Evolutionary conservation across 495 filamentous ascomycete genomes (phyloP), one percentile per base, ranked within the genome.

Genomic region (Lichina pygmaea): DNA sequence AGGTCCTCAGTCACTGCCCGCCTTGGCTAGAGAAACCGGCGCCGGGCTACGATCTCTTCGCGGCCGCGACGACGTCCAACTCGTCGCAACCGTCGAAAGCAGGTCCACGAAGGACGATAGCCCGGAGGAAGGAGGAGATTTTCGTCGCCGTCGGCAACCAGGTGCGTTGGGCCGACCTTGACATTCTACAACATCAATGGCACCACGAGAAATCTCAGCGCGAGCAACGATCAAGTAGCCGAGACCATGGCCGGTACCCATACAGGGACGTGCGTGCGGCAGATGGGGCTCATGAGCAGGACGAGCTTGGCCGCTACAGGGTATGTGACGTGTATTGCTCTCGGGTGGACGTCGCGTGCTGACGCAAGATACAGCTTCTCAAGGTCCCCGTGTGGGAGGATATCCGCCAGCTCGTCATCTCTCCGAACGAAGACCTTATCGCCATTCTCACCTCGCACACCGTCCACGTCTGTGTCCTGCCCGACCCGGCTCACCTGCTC

Each of bases 361-460:
- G 24, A 40, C 7, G 15, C 15, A 47, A 16, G 46, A 36, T 52
- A 34, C 50, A 85, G 77, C 65, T 72, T 32, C 68, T 93, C 52
- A 75, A 74, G 50, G 71, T 77, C 7, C 70, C 76, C 6, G 67
- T 85, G 34, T 72, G 72, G 50, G 73, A 77, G 34, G 71, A 77
- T 42, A 92, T 93, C 49, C 71, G 69, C 49, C 81, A 86, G 52
- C 69, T 93, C 24, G 60, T 81, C 44, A 75, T 89, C 46, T 91
- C 83, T 10, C 85, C 84, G 7, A 70, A 76, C 48, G 73, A 72
- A 31, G 71, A 78, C 44, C 80, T 78, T 46, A 67, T 93, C 34
- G 85, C 85, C 6, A 75, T 93, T 43, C 57, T 84, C 41, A 86
- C 83, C 6, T 71, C 77, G 32, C 76, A 92, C 57, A 92, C 82